Evolutionary conservation across 2,329 filamentous ascomycete species (phyloP).

Genomic region (Diaporthe humulicola): DNA sequence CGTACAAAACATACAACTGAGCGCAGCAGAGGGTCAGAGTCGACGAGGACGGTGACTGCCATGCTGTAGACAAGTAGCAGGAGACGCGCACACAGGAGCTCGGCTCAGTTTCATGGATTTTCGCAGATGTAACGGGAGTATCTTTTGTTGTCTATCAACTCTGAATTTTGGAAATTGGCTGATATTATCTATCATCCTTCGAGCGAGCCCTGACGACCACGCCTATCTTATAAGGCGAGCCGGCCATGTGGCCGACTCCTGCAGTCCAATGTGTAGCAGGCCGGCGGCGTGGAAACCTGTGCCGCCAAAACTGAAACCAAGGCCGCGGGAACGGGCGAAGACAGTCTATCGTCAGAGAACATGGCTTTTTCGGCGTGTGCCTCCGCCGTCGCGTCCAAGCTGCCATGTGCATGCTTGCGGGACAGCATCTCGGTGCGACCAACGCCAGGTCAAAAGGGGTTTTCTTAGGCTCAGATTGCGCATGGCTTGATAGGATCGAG

Average conservation of each 20-base stretch:
- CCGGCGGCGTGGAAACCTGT: conserved; percentile 28
- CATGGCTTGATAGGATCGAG: conserved; percentile 38
- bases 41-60: conserved; percentile 44
- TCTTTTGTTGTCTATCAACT: neutral
- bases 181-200: neutral
- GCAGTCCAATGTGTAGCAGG: conserved; percentile 24
- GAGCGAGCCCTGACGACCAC: neutral
- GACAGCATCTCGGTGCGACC: conserved; percentile 40
- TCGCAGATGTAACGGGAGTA: neutral
- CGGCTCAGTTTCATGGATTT: neutral
- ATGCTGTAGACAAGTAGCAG: conserved; percentile 25
- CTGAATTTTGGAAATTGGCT: neutral
- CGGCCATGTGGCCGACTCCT: conserved; percentile 13
- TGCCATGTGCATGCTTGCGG: conserved; percentile 20
- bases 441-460: conserved; percentile 32
- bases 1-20: conserved; percentile 74
- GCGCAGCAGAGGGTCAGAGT: conserved; percentile 63
- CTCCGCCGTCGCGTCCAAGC: conserved; percentile 4
- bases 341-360: conserved; percentile 19
- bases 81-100: neutral
- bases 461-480: conserved; percentile 39
- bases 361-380: conserved; percentile 21
- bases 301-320: conserved; percentile 32
- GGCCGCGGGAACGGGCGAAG: conserved; percentile 34
- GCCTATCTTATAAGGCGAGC: conserved; percentile 31